Percentiles rank a stretch among this genome's conserved stretches.
These are phyloP conservation scores for Monosporascus sp. DNA, from an alignment of 2,329 filamentous ascomycete genomes.

Conservation along the genomic window DNA sequence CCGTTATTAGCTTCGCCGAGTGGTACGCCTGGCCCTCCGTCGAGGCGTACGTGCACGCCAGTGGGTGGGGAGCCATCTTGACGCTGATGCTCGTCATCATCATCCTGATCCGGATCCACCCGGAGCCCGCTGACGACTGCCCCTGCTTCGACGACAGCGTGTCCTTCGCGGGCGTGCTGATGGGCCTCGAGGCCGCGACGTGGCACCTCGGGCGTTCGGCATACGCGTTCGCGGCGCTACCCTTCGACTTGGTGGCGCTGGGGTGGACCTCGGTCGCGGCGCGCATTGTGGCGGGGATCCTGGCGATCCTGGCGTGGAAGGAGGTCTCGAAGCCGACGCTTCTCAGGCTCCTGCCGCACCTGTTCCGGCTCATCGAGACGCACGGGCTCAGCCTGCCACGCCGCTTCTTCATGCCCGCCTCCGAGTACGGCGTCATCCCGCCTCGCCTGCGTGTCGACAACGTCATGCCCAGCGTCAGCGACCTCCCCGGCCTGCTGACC, in stretches of 20 bases:
- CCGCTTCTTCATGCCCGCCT: conserved; percentile 85
- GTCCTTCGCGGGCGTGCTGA: conserved; percentile 83
- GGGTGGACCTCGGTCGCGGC: conserved; percentile 59
- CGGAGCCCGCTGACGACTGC: conserved; percentile 93
- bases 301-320: conserved; percentile 84
- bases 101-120: conserved; percentile 79
- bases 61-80: conserved; percentile 59
- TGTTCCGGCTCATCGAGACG: conserved; percentile 82
- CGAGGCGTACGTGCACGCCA: conserved; percentile 65
- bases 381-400: conserved; percentile 75
- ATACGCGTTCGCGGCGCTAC: conserved; percentile 34
- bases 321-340: conserved; percentile 82
- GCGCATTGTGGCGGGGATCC: conserved; percentile 73
- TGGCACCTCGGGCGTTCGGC: conserved; percentile 71
- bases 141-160: conserved; percentile 97
- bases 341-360: conserved; percentile 70
- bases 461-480: conserved; percentile 81
- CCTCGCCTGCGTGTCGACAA: conserved; percentile 71
- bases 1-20: conserved; percentile 54
- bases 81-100: conserved; percentile 63
- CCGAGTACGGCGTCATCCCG: conserved; percentile 80
- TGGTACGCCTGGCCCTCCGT: conserved; percentile 57
- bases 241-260: conserved; percentile 61
- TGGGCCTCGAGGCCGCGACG: conserved; percentile 74
- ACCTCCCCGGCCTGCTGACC: conserved; percentile 75